These are phyloP conservation scores for Capsicum chinense DNA, from an alignment of 257 asterid species.

Conservation along the genomic window DNA sequence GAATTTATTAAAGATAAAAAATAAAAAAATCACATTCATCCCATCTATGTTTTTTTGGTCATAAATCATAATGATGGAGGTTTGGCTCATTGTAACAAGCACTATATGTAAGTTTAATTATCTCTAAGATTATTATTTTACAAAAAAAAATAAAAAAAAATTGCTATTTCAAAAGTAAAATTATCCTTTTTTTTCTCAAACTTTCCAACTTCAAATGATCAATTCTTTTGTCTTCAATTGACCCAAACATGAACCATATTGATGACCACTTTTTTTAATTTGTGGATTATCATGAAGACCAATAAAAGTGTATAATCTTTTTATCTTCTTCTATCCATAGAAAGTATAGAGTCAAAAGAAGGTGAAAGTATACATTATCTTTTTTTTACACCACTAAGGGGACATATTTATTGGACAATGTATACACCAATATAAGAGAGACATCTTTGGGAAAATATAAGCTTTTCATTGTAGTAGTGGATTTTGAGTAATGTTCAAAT, in stretches of 20 bases:
- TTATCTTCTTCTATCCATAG: not conserved
- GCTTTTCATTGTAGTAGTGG: not conserved
- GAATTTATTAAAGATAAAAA: too few relatives aligned
- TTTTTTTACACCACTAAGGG: conserved; percentile 15
- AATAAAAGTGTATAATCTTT: not conserved
- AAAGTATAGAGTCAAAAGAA: not conserved
- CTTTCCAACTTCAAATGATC: conserved; percentile 21
- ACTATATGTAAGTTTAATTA: not conserved
- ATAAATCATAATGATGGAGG: too few relatives aligned
- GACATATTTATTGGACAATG: not conserved
- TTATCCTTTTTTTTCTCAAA: not conserved
- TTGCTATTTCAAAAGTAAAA: conserved; percentile 1
- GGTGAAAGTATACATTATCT: conserved; percentile 11
- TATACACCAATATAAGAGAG: not conserved
- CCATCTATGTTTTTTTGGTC: too few relatives aligned
- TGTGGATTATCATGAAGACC: conserved; percentile 10
- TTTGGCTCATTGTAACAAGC: too few relatives aligned
- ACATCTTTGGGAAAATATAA: not conserved
- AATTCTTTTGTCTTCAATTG: not conserved
- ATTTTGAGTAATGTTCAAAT: not conserved
- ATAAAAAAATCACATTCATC: too few relatives aligned
- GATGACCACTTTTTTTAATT: not conserved
- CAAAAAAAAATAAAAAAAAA: not conserved
- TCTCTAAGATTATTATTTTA: not conserved
- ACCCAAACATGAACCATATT: not conserved